phyloP scores from a whole-genome alignment of 441 rosid genomes.

The Croton setiger region DNA sequence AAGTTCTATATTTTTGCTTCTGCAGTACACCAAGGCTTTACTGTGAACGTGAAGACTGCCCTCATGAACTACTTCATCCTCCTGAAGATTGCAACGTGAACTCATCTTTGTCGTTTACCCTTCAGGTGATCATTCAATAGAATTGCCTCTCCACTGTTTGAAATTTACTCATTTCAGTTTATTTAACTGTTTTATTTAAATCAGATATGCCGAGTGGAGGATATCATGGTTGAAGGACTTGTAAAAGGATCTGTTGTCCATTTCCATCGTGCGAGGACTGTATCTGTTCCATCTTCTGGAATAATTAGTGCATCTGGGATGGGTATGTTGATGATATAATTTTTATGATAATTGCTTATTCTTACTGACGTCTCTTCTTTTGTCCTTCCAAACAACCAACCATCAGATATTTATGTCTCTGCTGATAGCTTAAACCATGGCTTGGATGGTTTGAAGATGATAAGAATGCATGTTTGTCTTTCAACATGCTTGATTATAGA shows the following conservation, averaged over 20 bases:
- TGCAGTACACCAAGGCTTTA: conserved; percentile 82
- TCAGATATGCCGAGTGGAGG: conserved; percentile 99
- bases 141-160: conserved; percentile 20
- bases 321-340: conserved; percentile 52
- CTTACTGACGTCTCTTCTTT: neutral
- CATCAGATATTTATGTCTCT: neutral
- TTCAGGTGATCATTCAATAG: conserved; percentile 65
- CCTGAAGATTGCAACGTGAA: conserved; percentile 99
- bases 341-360: neutral
- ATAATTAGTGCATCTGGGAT: conserved; percentile 83
- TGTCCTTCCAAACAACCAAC: neutral
- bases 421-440: neutral
- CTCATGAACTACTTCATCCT: conserved; percentile 80
- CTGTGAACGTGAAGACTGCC: conserved; percentile 80
- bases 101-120: conserved; percentile 90
- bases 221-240: conserved; percentile 78
- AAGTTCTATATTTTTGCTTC: conserved; percentile 21
- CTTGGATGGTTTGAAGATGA: conserved; percentile 9
- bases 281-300: conserved; percentile 74
- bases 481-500: conserved; percentile 9
- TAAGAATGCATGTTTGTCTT: conserved; percentile 15
- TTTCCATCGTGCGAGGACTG: conserved; percentile 91
- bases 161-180: conserved; percentile 22
- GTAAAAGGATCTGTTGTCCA: conserved; percentile 94
- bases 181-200: conserved; percentile 25